These are phyloP conservation scores for Jatropha podagrica DNA, from an alignment of 441 rosid genomes.

Conservation along the genomic window DNA sequence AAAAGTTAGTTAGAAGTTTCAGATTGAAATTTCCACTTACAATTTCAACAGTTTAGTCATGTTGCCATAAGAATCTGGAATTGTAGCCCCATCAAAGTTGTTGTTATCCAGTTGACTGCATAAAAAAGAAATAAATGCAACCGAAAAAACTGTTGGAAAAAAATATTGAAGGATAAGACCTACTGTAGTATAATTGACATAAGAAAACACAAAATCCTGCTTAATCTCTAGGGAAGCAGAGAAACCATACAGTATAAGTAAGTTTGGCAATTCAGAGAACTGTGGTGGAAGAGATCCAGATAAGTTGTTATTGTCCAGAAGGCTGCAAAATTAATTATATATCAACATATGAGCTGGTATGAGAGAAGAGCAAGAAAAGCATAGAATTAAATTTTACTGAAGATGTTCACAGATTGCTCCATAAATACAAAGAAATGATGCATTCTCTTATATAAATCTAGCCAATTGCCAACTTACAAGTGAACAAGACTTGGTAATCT, in stretches of 20 bases:
- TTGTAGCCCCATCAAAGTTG: conserved; percentile 68
- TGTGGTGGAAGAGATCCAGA: conserved; percentile 87
- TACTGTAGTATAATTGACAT: background rate
- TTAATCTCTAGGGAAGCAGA: conserved; percentile 22
- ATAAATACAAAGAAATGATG: conserved; percentile 4
- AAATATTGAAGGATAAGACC: background rate
- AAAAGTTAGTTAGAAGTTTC: conserved; percentile 24
- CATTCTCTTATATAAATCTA: conserved; percentile 15
- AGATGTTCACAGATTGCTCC: conserved; percentile 6
- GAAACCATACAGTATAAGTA: conserved; percentile 75
- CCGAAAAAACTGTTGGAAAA: background rate
- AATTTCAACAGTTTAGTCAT: conserved; percentile 81
- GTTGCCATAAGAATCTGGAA: conserved; percentile 71
- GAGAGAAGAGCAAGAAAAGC: conserved; percentile 1
- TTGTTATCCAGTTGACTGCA: conserved; percentile 95
- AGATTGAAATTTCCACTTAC: conserved; percentile 53
- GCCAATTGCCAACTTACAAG: conserved; percentile 65
- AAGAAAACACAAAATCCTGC: background rate
- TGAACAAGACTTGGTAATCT: conserved; percentile 79
- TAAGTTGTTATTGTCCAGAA: conserved; percentile 90
- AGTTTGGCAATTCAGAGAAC: conserved; percentile 61
- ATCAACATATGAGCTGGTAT: conserved; percentile 13
- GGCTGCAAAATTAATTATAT: conserved; percentile 51
- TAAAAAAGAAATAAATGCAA: conserved; percentile 9
- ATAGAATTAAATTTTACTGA: conserved; percentile 8